phyloP scores from a whole-genome alignment of 2,329 filamentous ascomycete species.

The Aspergillus chevalieri region DNA sequence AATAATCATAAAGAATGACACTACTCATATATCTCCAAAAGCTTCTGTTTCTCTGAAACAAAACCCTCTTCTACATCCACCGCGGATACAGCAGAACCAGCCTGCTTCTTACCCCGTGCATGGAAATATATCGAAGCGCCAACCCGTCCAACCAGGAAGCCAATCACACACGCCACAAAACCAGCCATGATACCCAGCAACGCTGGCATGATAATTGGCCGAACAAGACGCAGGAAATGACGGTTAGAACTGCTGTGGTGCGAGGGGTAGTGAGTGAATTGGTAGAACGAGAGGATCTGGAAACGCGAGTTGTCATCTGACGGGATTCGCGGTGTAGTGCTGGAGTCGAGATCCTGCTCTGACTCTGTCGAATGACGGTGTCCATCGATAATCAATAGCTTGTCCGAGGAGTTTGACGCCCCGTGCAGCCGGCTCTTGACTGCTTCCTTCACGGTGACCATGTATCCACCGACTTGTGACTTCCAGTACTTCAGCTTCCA shows the following conservation, averaged over 20 bases:
- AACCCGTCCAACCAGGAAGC: conserved; percentile 30
- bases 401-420: neutral
- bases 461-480: conserved; percentile 14
- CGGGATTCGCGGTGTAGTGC: neutral
- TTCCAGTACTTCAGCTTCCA: conserved; percentile 22
- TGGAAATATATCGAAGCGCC: conserved; percentile 9
- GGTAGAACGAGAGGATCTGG: conserved; percentile 5
- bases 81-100: neutral
- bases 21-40: neutral
- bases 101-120: conserved; percentile 1
- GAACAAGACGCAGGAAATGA: conserved; percentile 23
- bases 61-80: conserved; percentile 7
- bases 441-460: conserved; percentile 14
- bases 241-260: conserved; percentile 15
- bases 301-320: neutral
- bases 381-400: neutral
- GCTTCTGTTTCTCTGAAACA: conserved; percentile 13
- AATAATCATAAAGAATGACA: neutral
- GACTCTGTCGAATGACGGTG: neutral
- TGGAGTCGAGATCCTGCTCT: neutral
- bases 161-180: conserved; percentile 31
- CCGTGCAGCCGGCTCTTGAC: conserved; percentile 4
- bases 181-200: conserved; percentile 33
- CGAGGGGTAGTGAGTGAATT: conserved; percentile 15
- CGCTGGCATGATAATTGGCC: conserved; percentile 34